Conservation (phyloP, 257 asterid species). For the Coffea eugenioides region DNA sequence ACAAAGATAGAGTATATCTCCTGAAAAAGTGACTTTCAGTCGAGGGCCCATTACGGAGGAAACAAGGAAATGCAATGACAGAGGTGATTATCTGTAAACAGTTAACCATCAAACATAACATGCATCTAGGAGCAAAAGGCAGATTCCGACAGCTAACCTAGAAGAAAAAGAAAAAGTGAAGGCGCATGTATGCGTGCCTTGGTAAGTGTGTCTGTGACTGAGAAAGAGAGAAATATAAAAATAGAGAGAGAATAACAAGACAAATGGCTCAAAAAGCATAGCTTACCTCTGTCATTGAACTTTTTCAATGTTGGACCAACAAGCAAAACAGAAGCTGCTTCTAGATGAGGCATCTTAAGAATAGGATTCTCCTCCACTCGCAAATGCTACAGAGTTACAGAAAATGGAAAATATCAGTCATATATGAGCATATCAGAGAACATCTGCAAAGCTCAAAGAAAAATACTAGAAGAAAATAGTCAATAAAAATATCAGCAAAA, state of each 20-base stretch:
- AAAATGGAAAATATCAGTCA: slow-evolving; percentile 2
- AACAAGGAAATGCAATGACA: neutral
- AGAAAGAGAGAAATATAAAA: neutral
- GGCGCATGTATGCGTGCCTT: neutral
- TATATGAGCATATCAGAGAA: neutral
- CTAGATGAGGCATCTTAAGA: slow-evolving; percentile 84
- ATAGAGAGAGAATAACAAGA: neutral
- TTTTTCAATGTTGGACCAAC: slow-evolving; percentile 94
- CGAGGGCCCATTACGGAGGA: neutral
- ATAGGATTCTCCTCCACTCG: slow-evolving; percentile 99
- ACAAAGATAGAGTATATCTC: too few relatives aligned
- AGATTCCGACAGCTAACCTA: neutral
- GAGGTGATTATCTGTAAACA: neutral
- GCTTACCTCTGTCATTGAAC: slow-evolving; percentile 90
- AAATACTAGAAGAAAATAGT: neutral
- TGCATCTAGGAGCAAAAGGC: neutral
- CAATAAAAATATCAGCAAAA: neutral
- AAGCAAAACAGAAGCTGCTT: slow-evolving; percentile 93
- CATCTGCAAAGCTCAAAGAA: neutral
- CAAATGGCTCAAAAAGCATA: slow-evolving; percentile 14
- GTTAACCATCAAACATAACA: neutral
- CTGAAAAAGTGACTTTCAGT: neutral
- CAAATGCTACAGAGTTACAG: slow-evolving; percentile 68
- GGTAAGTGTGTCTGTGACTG: neutral
- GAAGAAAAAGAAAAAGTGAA: too few relatives aligned